Conservation (phyloP, 345 rosid genomes). For the Bruguiera gymnorhiza region DNA sequence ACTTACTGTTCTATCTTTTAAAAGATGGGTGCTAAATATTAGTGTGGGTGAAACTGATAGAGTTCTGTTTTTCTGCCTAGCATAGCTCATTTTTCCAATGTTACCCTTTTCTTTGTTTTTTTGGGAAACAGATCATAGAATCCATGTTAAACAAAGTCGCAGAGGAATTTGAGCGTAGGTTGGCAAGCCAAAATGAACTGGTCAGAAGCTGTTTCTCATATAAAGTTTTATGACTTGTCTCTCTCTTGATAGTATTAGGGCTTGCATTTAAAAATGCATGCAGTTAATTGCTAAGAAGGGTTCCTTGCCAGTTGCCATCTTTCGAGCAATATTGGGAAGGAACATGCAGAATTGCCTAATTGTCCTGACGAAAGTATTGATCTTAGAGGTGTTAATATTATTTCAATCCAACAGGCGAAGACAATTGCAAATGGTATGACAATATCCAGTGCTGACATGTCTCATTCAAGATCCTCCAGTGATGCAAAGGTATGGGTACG, state of each 20-base stretch:
- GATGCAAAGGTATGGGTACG: conserved; percentile 33
- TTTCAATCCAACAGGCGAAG: conserved; percentile 41
- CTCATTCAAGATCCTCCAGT: conserved; percentile 30
- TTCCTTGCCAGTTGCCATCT: neutral
- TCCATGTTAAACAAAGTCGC: conserved; percentile 27
- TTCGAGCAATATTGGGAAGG: neutral
- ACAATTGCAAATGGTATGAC: conserved; percentile 31
- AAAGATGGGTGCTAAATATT: neutral
- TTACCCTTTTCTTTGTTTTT: neutral
- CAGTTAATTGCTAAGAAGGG: neutral
- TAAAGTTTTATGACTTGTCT: neutral
- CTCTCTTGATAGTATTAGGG: neutral
- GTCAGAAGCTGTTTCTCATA: conserved; percentile 17
- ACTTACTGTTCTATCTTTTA: neutral
- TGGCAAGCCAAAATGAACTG: conserved; percentile 22
- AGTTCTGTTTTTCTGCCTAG: neutral
- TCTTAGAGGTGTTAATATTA: neutral
- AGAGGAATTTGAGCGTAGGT: conserved; percentile 27
- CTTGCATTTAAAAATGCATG: neutral
- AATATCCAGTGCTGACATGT: conserved; percentile 20
- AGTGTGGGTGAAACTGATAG: neutral
- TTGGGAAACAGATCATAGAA: conserved; percentile 26
- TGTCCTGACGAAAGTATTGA: neutral
- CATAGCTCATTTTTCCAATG: neutral
- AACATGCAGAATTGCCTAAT: neutral